Evolutionary conservation across 176 grass and related monocot genomes (phyloP), one percentile per base, ranked within the genome.

Genomic region (Hordeum vulgare): DNA sequence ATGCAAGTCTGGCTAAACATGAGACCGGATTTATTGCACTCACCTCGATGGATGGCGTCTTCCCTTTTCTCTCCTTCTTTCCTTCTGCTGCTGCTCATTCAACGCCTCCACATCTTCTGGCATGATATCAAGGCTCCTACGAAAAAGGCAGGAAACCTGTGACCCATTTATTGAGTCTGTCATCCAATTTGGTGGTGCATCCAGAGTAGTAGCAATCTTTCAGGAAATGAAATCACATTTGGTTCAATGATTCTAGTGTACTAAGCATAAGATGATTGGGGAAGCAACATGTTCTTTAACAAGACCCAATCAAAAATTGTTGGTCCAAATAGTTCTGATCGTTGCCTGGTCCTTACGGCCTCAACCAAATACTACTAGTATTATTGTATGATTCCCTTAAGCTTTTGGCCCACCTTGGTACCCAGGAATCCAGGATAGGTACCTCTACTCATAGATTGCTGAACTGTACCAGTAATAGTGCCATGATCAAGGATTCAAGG

Each of bases 61-160:
- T 66, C 54, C 36, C 23, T 74, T 74, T 11, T 39, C 34, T 56
- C 20, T 20, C 58, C 59, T 17, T 61, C 34, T 60, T 65, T 25
- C 77, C 35, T 68, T 15, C 1, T 71, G 13, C 1, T 7, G 26
- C 15, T 11, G 42, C 42, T 15, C 70, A 81, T 76, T 81, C 60
- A 87, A 87, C 59, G 36, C 27, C 47, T 34, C 61, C 60, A 21
- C 85, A 81, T 59, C 78, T 33, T 66, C 63, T 58, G 59, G 85
- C 78, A 86, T 57, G 77, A 39, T 72, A 75, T 74, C 61, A 87
- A 74, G 84, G 57, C 17, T 86, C 76, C 59, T 37, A 64, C 36
- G 17, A 23, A 20, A 31, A 36, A 54, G 71, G 54, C 86, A 88
- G 66, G 57, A 79, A 84, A 41, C 34, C 24, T 88, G 86, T 88